These are phyloP conservation scores for Apocynum venetum DNA, from an alignment of 257 asterid genomes.

Conservation along the genomic window DNA sequence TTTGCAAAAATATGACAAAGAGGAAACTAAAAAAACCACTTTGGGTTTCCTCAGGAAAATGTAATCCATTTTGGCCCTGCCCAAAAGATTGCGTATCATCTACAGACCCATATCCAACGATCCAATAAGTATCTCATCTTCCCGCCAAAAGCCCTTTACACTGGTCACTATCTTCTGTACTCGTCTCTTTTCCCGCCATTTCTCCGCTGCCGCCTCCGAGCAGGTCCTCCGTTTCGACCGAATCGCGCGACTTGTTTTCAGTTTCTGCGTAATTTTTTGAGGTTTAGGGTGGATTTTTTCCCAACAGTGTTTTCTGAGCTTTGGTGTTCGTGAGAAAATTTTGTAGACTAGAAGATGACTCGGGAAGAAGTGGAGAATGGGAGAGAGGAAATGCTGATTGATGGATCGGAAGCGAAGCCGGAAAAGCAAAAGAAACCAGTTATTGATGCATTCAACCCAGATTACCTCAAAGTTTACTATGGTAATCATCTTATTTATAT, in stretches of 20 bases:
- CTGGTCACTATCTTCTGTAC: neutral
- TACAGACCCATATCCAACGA: neutral
- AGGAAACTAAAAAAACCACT: no score
- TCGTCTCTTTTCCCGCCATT: constrained; percentile 22
- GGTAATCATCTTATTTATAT: constrained; percentile 29
- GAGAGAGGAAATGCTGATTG: constrained; percentile 58
- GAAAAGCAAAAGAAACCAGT: constrained; percentile 24
- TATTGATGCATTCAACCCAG: constrained; percentile 55
- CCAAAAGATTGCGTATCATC: neutral
- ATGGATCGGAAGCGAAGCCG: constrained; percentile 33
- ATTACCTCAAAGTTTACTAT: constrained; percentile 71
- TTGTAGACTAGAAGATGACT: constrained; percentile 26
- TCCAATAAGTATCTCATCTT: neutral
- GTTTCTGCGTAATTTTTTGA: neutral
- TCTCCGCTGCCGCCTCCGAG: neutral
- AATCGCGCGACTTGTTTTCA: neutral
- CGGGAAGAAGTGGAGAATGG: constrained; percentile 43
- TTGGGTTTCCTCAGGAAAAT: no score
- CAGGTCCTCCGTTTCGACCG: neutral
- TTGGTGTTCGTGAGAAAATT: neutral
- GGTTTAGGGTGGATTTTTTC: neutral
- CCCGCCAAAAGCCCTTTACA: constrained; percentile 18
- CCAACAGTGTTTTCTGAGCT: neutral
- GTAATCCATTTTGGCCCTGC: neutral
- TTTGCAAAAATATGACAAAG: no score